phyloP scores from a whole-genome alignment of 2,329 filamentous ascomycete genomes.

The Exophiala spinifera region DNA sequence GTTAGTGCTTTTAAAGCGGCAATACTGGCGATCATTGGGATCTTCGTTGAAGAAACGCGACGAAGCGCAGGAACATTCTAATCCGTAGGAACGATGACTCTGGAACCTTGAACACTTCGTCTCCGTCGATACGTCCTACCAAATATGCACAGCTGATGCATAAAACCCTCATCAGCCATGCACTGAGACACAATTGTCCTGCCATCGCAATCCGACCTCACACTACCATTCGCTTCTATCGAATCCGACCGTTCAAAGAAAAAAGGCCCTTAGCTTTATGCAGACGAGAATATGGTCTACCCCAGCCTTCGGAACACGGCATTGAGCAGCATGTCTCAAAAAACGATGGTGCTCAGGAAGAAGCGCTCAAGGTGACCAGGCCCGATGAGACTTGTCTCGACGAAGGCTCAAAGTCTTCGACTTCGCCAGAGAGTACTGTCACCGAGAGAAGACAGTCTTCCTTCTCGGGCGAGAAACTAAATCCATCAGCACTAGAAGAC shows the following conservation, averaged over 20 bases:
- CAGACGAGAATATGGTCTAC: neutral
- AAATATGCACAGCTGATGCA: constrained; percentile 20
- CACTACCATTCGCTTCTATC: neutral
- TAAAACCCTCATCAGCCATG: constrained; percentile 12
- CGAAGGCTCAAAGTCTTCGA: too few relatives aligned
- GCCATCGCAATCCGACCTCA: neutral
- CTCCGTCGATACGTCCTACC: neutral
- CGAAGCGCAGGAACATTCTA: too few relatives aligned
- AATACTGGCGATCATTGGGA: too few relatives aligned
- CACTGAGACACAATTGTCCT: constrained; percentile 10
- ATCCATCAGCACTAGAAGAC: too few relatives aligned
- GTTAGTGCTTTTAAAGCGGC: too few relatives aligned
- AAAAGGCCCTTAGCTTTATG: neutral
- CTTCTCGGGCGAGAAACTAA: too few relatives aligned
- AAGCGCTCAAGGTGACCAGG: neutral
- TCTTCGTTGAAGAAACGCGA: too few relatives aligned
- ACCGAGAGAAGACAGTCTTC: too few relatives aligned
- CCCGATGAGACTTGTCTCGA: neutral
- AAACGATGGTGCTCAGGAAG: neutral
- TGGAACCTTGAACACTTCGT: too few relatives aligned
- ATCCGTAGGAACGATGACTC: too few relatives aligned
- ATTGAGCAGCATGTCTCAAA: neutral
- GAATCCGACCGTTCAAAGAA: neutral
- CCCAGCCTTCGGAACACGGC: neutral
- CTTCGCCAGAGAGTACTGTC: too few relatives aligned